A percentile compares a stretch with the other conserved stretches of the same genome.
Conservation (phyloP, 768 basidiomycete genomes). For the Exidia glandulosa region DNA sequence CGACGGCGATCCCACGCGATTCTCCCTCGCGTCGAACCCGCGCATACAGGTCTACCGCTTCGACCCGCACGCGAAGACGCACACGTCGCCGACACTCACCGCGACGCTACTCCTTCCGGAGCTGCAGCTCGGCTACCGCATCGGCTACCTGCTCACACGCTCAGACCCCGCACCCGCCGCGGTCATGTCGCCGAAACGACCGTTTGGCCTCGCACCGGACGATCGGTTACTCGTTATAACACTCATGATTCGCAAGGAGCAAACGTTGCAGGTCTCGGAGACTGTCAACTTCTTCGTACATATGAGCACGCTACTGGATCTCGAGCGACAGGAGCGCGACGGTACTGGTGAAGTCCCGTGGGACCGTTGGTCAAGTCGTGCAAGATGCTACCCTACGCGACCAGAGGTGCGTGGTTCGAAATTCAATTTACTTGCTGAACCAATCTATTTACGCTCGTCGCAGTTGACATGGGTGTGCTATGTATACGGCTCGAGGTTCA, state of each 20-base stretch:
- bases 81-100: background rate
- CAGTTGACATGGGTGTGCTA: background rate
- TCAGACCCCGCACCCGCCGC: background rate
- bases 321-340: background rate
- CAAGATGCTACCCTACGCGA: background rate
- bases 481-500: background rate
- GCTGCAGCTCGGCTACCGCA: background rate
- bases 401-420: no score
- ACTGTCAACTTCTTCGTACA: background rate
- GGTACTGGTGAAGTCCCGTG: background rate
- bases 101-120: background rate
- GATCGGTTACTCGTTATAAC: background rate
- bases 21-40: background rate
- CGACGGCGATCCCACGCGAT: background rate
- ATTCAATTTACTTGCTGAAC: no score
- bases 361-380: background rate
- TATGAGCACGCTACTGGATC: background rate
- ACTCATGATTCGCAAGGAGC: background rate
- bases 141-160: background rate
- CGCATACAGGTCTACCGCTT: background rate
- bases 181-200: background rate
- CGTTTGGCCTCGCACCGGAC: background rate
- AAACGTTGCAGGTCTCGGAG: background rate
- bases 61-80: background rate
- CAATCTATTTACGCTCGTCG: background rate